A percentile compares a stretch with the other conserved stretches of the same genome.
Conservation (phyloP, 345 rosid species). For the Citrus sinensis region DNA sequence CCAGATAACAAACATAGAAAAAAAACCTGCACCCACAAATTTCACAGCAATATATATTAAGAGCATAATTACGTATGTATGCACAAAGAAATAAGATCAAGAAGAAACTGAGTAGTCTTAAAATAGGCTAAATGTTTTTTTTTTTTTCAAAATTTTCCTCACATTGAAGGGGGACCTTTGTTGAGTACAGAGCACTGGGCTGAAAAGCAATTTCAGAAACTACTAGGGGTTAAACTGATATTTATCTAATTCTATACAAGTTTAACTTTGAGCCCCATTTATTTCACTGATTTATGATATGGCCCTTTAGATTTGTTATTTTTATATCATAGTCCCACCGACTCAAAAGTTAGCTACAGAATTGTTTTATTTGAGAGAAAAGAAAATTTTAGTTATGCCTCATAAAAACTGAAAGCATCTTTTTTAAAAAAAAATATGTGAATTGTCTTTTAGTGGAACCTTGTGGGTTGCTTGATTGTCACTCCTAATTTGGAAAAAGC, state of each 20-base stretch:
- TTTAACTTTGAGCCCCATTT: background rate
- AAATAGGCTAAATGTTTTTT: no score
- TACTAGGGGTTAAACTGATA: background rate
- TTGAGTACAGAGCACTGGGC: no score
- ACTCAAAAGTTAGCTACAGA: background rate
- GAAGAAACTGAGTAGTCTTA: no score
- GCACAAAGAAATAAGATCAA: no score
- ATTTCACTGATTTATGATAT: background rate
- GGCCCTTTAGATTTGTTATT: no score
- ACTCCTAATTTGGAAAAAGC: background rate
- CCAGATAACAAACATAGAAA: slow-evolving; percentile 83
- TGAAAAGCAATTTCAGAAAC: no score
- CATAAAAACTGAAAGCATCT: background rate
- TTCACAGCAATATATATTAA: background rate
- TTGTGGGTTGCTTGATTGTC: background rate
- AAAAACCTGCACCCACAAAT: slow-evolving; percentile 53
- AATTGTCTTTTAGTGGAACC: background rate
- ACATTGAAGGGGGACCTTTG: no score
- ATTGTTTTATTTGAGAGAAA: background rate
- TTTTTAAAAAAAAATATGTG: no score
- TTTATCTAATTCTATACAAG: background rate
- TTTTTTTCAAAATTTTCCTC: no score
- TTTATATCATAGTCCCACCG: background rate
- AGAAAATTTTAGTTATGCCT: background rate
- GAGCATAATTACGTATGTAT: no score